Base-by-base conservation (phyloP, 1,284 basidiomycete genomes). In the Lignosus rhinocerotis region DNA sequence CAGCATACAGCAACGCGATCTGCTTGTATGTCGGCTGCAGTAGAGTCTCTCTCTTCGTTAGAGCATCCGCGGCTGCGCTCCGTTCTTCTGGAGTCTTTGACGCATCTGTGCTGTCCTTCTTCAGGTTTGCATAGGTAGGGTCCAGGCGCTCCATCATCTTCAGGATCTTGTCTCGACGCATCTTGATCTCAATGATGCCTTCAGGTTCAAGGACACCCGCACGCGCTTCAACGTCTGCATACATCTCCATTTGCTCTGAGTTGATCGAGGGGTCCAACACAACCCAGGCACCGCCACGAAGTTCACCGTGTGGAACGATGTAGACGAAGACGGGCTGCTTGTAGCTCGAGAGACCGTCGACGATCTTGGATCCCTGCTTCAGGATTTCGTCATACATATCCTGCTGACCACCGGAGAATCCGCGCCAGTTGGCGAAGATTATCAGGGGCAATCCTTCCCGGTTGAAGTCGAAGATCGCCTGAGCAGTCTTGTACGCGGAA, bases 351-450 rank as follows among this genome's bases (percentile, higher is more conserved):
- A 99, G 84, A 45, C 96, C 97, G 72, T 99, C 97, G 75, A 99
- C 97, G 65, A 99, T 99, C 78, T 96, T 96, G 41, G 94, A 91
- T 49, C 94, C 94, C 73, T 96, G 93, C 76, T 96, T 96, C 70
- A 96, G 80, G 61, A 96, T 86, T 70, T 95, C 94, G 73, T 96
- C 93, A 69, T 93, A 94, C 95, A 98, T 98, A 76, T 98, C 96
- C 75, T 97, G 94, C 76, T 98, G 96, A 69, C 97, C 97, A 66
- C 97, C 97, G 25, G 97, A 99, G 88, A 99, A 99, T 39, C 97
- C 97, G 81, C 97, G 94, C 96, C 97, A 99, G 82, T 99, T 99
- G 62, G 97, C 97, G 69, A 99, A 98, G 75, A 99, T 96, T 75
- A 99, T 94, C 62, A 99, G 83, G 4, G 97, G 97, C 21, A 99